Evolutionary conservation across 805 yeast species (phyloP).

Genomic region (Yarrowia sp.): DNA sequence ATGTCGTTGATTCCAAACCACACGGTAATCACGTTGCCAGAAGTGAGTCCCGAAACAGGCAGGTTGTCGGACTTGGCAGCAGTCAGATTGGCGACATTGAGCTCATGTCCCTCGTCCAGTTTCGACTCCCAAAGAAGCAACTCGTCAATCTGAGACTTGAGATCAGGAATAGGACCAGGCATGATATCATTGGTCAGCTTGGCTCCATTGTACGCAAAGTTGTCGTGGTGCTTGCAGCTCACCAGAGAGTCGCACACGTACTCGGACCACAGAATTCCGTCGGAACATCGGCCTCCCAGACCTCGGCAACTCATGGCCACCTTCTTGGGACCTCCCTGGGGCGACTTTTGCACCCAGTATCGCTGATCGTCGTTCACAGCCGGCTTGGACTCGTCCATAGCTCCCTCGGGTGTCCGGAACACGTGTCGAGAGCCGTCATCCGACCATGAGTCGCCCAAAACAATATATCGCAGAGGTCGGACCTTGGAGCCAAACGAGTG

Average conservation of each 20-base stretch:
- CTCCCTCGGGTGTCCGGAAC: constrained; percentile 13
- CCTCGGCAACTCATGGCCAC: constrained; percentile 34
- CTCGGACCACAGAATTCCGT: constrained; percentile 30
- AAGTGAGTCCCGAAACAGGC: constrained; percentile 12
- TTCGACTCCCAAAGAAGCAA: constrained; percentile 14
- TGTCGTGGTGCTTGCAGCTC: constrained; percentile 21
- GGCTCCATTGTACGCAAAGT: constrained; percentile 28
- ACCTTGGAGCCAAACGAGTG: constrained; percentile 37
- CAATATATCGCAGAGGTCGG: constrained; percentile 28
- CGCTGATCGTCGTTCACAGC: constrained; percentile 31
- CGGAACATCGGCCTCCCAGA: constrained; percentile 28
- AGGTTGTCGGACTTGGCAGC: not conserved
- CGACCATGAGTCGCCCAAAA: constrained; percentile 35
- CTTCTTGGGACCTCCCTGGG: constrained; percentile 38
- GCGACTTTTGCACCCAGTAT: constrained; percentile 30
- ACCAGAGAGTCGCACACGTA: constrained; percentile 29
- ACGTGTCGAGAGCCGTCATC: constrained; percentile 30
- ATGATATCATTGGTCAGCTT: constrained; percentile 30
- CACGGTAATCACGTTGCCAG: constrained; percentile 29
- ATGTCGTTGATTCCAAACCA: constrained; percentile 37
- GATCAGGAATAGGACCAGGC: constrained; percentile 33
- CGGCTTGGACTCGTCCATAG: constrained; percentile 7
- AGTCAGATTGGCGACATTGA: constrained; percentile 18
- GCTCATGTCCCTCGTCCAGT: constrained; percentile 12
- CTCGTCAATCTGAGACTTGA: constrained; percentile 36